Evolutionary conservation across 2,329 filamentous ascomycete species (phyloP).

Genomic region (Aureobasidium zeae): DNA sequence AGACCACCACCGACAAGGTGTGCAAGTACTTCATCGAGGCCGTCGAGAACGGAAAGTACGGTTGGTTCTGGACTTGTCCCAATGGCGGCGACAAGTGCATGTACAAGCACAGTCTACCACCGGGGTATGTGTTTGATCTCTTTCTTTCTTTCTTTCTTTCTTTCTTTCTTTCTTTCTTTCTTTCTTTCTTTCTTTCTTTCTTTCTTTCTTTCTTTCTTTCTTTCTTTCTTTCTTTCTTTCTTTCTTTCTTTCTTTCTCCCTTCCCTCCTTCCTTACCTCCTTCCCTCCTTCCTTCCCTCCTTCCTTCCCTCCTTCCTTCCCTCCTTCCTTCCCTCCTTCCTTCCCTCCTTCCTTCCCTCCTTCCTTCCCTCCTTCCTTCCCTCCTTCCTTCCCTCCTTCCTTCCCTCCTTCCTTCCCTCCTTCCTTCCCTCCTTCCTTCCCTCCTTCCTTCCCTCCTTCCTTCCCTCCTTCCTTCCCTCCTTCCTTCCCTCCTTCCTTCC

Average conservation of each 20-base stretch:
- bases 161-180: neutral
- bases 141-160: slow-evolving; percentile 6
- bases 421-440: slow-evolving; percentile 4
- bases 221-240: neutral
- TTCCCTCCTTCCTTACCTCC: neutral
- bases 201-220: neutral
- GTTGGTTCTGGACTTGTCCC: slow-evolving; percentile 98
- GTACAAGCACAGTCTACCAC: slow-evolving; percentile 91
- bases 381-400: neutral
- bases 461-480: neutral
- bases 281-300: neutral
- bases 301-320: neutral
- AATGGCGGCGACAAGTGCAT: slow-evolving; percentile 97
- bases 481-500: slow-evolving; percentile 4
- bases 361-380: neutral
- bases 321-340: neutral
- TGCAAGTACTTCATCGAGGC: slow-evolving; percentile 98
- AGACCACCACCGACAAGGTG: slow-evolving; percentile 92
- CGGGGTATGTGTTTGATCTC: slow-evolving; percentile 57
- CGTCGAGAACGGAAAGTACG: slow-evolving; percentile 96
- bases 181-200: neutral
- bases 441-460: slow-evolving; percentile 1
- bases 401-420: slow-evolving; percentile 1
- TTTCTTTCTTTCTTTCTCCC: neutral
- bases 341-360: neutral